Evolutionary conservation across 805 yeast species (phyloP), one percentile per base, ranked within the genome.

Genomic region (Saccharomycopsis sp.): DNA sequence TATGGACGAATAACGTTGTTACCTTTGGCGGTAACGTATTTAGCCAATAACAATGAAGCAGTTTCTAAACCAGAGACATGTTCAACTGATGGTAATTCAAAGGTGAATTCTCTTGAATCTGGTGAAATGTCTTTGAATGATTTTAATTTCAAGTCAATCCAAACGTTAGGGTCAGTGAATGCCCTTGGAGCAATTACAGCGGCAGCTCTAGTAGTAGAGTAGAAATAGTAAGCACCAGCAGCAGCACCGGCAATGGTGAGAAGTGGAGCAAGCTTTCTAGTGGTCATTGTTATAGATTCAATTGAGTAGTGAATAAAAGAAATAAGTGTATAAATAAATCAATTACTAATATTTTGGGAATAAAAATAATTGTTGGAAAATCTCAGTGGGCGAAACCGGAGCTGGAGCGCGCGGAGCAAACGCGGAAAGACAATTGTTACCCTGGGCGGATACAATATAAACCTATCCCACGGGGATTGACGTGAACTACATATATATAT

Each of bases 1-100:
- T 81, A 81, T 34, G 88, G 88, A 68, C 96, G 82, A 52, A 93
- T 70, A 41, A 90, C 96, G 59, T 79, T 79, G 66, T 70, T 77
- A 54, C 97, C 97, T 68, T 86, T 85, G 51, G 79, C 76, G 49
- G 90, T 81, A 45, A 79, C 81, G 59, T 69, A 85, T 70, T 88
- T 89, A 64, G 95, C 76, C 61, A 93, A 62, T 37, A 93, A 62
- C 53, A 82, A 77, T 24, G 93, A 85, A 35, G 97, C 95, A 42
- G 82, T 74, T 53, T 73, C 67, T 55, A 88, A 73, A 28, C 97
- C 97, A 24, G 87, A 72, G 16, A 70, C 77, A 49, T 79, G 75
- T 57, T 82, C 89, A 20, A 72, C 61, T 43, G 72, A 62, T 29
- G 85, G 84, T 54, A 88, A 74, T 50, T 76, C 80, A 56, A 89